phyloP scores from a whole-genome alignment of 2,329 filamentous ascomycete genomes.

The Cadophora sp. region DNA sequence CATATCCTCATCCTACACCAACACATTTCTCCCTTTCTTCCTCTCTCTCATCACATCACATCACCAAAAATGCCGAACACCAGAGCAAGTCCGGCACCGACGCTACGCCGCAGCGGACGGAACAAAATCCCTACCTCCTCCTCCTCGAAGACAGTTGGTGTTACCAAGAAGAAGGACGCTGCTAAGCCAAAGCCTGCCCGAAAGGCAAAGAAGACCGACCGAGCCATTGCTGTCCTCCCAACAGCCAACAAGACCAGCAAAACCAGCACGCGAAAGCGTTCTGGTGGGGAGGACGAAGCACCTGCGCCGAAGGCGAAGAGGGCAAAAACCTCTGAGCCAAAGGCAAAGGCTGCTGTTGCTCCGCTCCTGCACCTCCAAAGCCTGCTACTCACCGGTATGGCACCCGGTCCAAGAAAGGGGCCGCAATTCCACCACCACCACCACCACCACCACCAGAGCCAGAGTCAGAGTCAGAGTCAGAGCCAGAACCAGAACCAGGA shows the following conservation, averaged over 20 bases:
- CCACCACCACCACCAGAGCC: not conserved
- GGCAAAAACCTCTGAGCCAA: not conserved
- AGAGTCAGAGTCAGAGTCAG: not conserved
- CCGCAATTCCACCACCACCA: too few species aligned
- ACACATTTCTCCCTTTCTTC: not conserved
- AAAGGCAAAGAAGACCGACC: not conserved
- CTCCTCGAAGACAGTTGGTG: not conserved
- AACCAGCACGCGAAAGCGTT: conserved; percentile 1
- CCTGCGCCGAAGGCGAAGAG: conserved; percentile 1
- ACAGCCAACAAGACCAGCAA: not conserved
- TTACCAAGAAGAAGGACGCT: conserved; percentile 9
- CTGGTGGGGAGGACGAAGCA: not conserved
- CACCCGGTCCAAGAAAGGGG: not conserved
- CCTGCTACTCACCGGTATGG: conserved; percentile 10
- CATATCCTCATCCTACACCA: not conserved
- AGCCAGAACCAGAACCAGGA: not conserved
- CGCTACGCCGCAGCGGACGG: not conserved
- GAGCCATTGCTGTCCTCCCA: not conserved
- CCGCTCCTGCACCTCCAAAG: not conserved
- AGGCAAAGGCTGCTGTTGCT: not conserved
- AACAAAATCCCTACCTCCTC: not conserved
- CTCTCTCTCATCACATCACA: not conserved
- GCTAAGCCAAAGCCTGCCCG: not conserved
- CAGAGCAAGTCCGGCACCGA: not conserved
- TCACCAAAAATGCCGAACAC: conserved; percentile 5